Evolutionary conservation across 345 rosid species (phyloP).

Genomic region (Camelina neglecta): DNA sequence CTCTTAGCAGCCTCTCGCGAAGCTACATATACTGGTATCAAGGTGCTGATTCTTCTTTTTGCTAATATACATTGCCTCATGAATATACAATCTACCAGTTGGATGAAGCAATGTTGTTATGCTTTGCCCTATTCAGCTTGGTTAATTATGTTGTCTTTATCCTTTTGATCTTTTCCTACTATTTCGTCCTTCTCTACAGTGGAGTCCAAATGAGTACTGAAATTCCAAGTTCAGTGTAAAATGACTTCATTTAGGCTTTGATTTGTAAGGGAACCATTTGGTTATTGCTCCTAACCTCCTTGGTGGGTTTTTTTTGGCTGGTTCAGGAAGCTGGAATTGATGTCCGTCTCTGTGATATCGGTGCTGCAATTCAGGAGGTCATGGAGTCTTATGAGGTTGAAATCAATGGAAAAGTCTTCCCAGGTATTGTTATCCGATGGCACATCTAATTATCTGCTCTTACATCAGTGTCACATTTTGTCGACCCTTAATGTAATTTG

Average conservation of each 20-base stretch:
- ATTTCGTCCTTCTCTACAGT: not conserved
- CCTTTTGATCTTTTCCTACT: not conserved
- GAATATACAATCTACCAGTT: not conserved
- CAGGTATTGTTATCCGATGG: conserved; percentile 55
- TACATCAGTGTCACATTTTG: not conserved
- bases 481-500: not conserved
- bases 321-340: conserved; percentile 92
- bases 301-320: conserved; percentile 9
- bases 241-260: not conserved
- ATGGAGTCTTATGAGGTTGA: conserved; percentile 99
- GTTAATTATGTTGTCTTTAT: not conserved
- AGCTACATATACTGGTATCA: conserved; percentile 95
- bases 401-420: conserved; percentile 90
- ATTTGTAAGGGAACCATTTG: not conserved
- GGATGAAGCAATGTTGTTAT: conserved; percentile 4
- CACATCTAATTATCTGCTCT: not conserved
- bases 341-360: conserved; percentile 94
- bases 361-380: conserved; percentile 99
- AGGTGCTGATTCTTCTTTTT: conserved; percentile 53
- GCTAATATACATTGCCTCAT: not conserved
- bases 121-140: conserved; percentile 11
- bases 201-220: not conserved
- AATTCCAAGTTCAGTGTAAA: not conserved
- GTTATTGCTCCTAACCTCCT: not conserved
- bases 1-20: conserved; percentile 93